Evolutionary conservation across 2,329 filamentous ascomycete genomes (phyloP).

Genomic region (Zarea fungicola): DNA sequence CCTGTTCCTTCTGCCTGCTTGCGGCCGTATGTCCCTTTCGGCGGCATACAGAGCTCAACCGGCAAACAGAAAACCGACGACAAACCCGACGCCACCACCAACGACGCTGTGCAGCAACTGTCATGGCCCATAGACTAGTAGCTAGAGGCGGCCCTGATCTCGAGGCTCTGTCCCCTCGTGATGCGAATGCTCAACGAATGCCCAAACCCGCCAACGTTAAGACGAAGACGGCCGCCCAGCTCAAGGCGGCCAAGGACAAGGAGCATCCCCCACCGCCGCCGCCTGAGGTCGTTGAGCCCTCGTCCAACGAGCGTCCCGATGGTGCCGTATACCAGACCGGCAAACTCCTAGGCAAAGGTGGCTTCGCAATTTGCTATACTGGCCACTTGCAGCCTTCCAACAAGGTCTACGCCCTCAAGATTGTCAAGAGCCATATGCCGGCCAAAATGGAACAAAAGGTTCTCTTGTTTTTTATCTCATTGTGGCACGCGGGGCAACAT

Average conservation of each 20-base stretch:
- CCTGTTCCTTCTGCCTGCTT: neutral
- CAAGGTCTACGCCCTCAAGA: conserved; percentile 70
- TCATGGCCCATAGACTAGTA: conserved; percentile 46
- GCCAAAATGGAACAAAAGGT: conserved; percentile 82
- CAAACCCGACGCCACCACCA: neutral
- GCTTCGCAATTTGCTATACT: conserved; percentile 77
- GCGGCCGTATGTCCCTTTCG: conserved; percentile 1
- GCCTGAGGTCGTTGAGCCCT: conserved; percentile 52
- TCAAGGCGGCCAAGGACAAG: conserved; percentile 57
- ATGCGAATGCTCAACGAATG: conserved; percentile 56
- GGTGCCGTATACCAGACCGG: conserved; percentile 71
- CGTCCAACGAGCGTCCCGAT: conserved; percentile 63
- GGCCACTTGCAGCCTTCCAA: conserved; percentile 62
- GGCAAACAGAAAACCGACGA: neutral
- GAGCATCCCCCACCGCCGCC: conserved; percentile 63
- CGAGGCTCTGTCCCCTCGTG: conserved; percentile 60
- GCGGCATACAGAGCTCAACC: neutral
- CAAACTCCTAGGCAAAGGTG: conserved; percentile 71
- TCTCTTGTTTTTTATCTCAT: conserved; percentile 13
- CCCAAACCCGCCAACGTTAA: conserved; percentile 46
- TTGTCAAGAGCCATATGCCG: conserved; percentile 78
- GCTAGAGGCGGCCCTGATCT: conserved; percentile 50
- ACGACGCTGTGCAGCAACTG: conserved; percentile 10
- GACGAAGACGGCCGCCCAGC: conserved; percentile 46
- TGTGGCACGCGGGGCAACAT: neutral